Conservation (phyloP, 2,329 filamentous ascomycete genomes). For the Pseudogymnoascus sp. region DNA sequence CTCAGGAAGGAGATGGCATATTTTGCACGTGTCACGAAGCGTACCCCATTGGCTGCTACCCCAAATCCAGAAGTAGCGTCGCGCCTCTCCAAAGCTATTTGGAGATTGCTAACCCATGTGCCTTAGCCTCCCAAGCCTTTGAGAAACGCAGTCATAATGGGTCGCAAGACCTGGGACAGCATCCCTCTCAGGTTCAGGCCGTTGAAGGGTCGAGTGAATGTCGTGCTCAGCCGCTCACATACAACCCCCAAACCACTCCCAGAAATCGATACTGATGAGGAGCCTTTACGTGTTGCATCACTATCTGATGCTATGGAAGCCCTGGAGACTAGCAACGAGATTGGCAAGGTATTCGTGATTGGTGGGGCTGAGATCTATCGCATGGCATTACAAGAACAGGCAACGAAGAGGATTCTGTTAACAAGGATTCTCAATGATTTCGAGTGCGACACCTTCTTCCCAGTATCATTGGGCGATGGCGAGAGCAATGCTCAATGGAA, state of each 20-base stretch:
- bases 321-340: conserved; percentile 15
- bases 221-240: conserved; percentile 62
- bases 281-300: conserved; percentile 50
- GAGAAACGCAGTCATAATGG: conserved; percentile 86
- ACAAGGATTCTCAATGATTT: conserved; percentile 62
- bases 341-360: conserved; percentile 63
- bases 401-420: conserved; percentile 57
- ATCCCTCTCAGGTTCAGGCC: conserved; percentile 75
- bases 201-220: conserved; percentile 69
- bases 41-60: conserved; percentile 36
- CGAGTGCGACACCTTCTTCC: conserved; percentile 70
- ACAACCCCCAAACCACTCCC: conserved; percentile 13
- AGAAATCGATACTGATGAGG: conserved; percentile 23
- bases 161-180: conserved; percentile 91
- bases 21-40: conserved; percentile 83
- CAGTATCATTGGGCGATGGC: conserved; percentile 41
- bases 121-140: conserved; percentile 13
- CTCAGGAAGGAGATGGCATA: conserved; percentile 90
- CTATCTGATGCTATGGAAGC: conserved; percentile 48
- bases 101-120: conserved; percentile 4
- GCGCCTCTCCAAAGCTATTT: conserved; percentile 9
- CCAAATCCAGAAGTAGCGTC: neutral
- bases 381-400: conserved; percentile 52
- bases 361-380: conserved; percentile 82
- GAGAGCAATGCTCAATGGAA: conserved; percentile 40